A percentile compares a stretch with the other conserved stretches of the same genome.
phyloP scores from a whole-genome alignment of 306 rosid species.

The Cicer bijugum region DNA sequence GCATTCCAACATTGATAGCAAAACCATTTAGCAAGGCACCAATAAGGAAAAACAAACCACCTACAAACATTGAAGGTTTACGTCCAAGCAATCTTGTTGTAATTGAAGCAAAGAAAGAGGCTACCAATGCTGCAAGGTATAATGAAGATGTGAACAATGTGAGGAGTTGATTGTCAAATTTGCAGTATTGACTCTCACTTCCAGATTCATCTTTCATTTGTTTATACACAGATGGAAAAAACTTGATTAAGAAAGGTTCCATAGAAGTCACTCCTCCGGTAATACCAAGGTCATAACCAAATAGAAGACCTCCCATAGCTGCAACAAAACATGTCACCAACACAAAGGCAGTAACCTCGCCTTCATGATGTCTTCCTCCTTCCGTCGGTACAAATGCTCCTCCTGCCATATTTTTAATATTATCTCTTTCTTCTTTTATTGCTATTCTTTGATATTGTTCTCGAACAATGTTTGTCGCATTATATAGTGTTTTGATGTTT shows the following conservation, averaged over 20 bases:
- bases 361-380: background rate
- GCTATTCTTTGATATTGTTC: background rate
- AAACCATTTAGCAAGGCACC: no score
- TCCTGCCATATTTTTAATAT: constrained; percentile 7
- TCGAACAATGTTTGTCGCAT: background rate
- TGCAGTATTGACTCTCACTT: no score
- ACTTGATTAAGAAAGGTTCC: background rate
- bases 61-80: no score
- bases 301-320: constrained; percentile 38
- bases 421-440: background rate
- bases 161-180: background rate
- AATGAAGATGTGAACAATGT: constrained; percentile 13
- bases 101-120: no score
- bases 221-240: no score
- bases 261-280: constrained; percentile 35
- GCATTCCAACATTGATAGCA: no score
- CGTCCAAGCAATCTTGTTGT: no score
- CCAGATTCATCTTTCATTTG: no score
- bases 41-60: no score
- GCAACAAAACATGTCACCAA: constrained; percentile 35
- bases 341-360: constrained; percentile 19
- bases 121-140: background rate
- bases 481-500: background rate
- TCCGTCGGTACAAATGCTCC: background rate
- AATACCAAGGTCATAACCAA: constrained; percentile 40